Conservation (phyloP, 495 filamentous ascomycete species). For the Aspergillus leporis region DNA sequence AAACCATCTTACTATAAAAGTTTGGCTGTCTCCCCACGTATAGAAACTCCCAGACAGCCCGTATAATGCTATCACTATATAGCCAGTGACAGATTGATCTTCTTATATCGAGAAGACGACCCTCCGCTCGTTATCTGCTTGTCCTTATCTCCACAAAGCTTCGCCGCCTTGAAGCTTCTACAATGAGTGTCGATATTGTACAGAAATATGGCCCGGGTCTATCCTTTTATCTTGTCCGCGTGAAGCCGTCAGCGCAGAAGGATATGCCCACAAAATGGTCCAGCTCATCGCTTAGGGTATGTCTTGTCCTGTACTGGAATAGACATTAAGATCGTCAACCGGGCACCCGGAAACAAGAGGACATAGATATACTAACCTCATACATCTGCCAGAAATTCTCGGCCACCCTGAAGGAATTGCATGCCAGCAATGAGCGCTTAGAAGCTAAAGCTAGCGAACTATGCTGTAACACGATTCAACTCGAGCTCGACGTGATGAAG, state of each 20-base stretch:
- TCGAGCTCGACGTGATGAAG: conserved; percentile 29
- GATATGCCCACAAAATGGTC: conserved; percentile 1
- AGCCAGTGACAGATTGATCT: conserved; percentile 8
- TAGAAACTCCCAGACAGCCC: not conserved
- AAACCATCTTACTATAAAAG: not conserved
- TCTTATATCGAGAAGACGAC: conserved; percentile 11
- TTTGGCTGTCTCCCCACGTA: not conserved
- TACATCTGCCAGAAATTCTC: conserved; percentile 18
- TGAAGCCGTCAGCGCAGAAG: not conserved
- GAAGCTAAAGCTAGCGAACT: conserved; percentile 25
- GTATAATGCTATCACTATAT: conserved; percentile 13
- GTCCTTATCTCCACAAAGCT: not conserved
- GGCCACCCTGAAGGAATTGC: conserved; percentile 20
- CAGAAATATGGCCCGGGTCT: conserved; percentile 27
- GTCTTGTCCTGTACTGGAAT: not conserved
- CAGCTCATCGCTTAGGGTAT: conserved; percentile 13
- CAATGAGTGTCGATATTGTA: conserved; percentile 22
- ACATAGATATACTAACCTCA: not conserved
- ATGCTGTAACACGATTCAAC: conserved; percentile 19
- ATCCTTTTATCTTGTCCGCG: conserved; percentile 26
- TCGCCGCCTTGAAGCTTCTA: not conserved
- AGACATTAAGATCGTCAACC: not conserved
- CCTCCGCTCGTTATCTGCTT: not conserved
- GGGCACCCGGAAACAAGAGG: not conserved
- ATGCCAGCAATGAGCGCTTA: conserved; percentile 28